Evolutionary conservation across 371 early-diverging fungal species (phyloP).

Genomic region (Dichotomocladium elegans): DNA sequence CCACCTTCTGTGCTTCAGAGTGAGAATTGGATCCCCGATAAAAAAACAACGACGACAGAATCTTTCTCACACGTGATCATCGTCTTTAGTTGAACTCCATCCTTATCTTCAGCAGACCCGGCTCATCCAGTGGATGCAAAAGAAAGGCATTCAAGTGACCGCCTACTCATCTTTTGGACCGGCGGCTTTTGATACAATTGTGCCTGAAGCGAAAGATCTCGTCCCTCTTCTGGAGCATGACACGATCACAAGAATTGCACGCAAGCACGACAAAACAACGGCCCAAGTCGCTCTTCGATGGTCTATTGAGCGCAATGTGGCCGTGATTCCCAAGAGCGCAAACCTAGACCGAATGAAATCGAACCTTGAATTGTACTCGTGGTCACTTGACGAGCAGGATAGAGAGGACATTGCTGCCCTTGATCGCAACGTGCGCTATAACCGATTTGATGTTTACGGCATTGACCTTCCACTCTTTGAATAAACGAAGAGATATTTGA

Average conservation of each 20-base stretch:
- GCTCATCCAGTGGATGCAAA: constrained; percentile 25
- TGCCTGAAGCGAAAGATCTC: constrained; percentile 6
- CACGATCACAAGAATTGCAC: constrained; percentile 30
- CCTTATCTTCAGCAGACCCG: constrained; percentile 53
- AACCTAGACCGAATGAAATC: constrained; percentile 33
- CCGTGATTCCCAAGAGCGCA: constrained; percentile 60
- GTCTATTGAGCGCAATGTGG: constrained; percentile 41
- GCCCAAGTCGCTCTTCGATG: constrained; percentile 53
- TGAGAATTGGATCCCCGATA: no score
- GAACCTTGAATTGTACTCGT: constrained; percentile 17
- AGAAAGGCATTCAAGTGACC: constrained; percentile 35
- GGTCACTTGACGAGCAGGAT: constrained; percentile 15
- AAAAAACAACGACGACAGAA: no score
- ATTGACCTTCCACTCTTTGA: constrained; percentile 31
- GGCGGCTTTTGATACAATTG: constrained; percentile 21
- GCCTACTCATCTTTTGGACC: constrained; percentile 45
- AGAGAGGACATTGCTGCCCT: constrained; percentile 6
- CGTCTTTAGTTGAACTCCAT: constrained; percentile 52
- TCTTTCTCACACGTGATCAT: no score
- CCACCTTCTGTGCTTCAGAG: constrained; percentile 19
- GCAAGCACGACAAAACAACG: constrained; percentile 25
- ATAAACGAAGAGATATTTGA: constrained; percentile 15
- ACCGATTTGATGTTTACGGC: constrained; percentile 22
- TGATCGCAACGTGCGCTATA: constrained; percentile 15
- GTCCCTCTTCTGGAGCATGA: constrained; percentile 18